Percentiles rank a stretch among this genome's conserved stretches.
Evolutionary conservation across 371 early-diverging fungal species (phyloP).

Genomic region (Mortierella sp.): DNA sequence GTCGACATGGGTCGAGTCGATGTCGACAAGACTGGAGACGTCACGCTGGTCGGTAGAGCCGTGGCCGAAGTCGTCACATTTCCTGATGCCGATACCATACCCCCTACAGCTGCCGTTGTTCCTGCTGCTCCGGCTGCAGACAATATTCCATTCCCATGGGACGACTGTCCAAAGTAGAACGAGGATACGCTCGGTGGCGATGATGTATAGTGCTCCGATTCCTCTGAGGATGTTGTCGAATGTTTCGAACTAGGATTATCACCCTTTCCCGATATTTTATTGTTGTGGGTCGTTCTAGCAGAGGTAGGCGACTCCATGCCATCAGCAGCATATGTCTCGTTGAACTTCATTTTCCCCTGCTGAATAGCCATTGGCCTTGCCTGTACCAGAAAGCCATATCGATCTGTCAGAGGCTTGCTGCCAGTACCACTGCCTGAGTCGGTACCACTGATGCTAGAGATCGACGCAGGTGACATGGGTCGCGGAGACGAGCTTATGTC

Average conservation of each 20-base stretch:
- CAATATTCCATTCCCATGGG: background rate
- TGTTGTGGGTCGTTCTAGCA: background rate
- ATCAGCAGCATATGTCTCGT: slow-evolving; percentile 34
- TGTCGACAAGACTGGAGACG: slow-evolving; percentile 43
- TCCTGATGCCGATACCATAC: no score
- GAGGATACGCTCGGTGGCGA: slow-evolving; percentile 18
- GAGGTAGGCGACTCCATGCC: slow-evolving; percentile 23
- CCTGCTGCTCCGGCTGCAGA: no score
- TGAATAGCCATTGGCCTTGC: slow-evolving; percentile 52
- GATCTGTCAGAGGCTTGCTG: slow-evolving; percentile 44
- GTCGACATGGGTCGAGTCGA: slow-evolving; percentile 47
- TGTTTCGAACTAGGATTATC: no score
- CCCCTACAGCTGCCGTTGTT: no score
- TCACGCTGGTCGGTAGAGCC: slow-evolving; percentile 21
- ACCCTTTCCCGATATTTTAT: background rate
- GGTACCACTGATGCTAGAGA: no score
- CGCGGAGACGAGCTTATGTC: slow-evolving; percentile 37
- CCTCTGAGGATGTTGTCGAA: slow-evolving; percentile 21
- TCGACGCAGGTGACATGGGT: slow-evolving; percentile 33
- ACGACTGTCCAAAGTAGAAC: slow-evolving; percentile 25
- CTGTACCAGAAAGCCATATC: slow-evolving; percentile 48
- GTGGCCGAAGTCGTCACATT: slow-evolving; percentile 23
- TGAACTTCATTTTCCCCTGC: slow-evolving; percentile 46
- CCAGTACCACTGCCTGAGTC: slow-evolving; percentile 18
- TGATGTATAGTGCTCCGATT: slow-evolving; percentile 17